Conservation (phyloP, 805 yeast genomes). For the Cyberlindnera galapagoensis region DNA sequence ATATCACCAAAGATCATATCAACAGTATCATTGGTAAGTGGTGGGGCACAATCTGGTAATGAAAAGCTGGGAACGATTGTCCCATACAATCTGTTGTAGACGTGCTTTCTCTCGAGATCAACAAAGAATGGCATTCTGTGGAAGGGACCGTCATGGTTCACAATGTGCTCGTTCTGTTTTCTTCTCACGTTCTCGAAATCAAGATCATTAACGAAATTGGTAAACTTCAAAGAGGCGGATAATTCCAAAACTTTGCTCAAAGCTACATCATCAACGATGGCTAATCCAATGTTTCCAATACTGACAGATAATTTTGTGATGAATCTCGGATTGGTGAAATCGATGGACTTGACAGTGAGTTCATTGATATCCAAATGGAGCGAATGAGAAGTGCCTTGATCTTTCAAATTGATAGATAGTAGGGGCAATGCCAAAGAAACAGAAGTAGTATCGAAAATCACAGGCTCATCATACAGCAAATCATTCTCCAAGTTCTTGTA, state of each 20-base stretch:
- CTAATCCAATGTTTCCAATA: constrained; percentile 40
- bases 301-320: constrained; percentile 45
- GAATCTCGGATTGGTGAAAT: constrained; percentile 62
- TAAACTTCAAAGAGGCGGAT: constrained; percentile 51
- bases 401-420: constrained; percentile 35
- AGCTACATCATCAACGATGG: constrained; percentile 22
- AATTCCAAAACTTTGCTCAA: constrained; percentile 32
- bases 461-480: constrained; percentile 47
- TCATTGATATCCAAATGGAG: constrained; percentile 22
- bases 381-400: constrained; percentile 23
- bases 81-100: constrained; percentile 44
- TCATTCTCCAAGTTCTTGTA: constrained; percentile 74
- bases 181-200: constrained; percentile 39
- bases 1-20: constrained; percentile 25
- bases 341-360: constrained; percentile 45
- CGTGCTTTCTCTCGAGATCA: constrained; percentile 40
- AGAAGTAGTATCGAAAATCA: constrained; percentile 62
- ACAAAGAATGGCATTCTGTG: constrained; percentile 74
- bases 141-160: constrained; percentile 73
- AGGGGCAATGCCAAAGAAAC: constrained; percentile 49
- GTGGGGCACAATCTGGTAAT: constrained; percentile 57
- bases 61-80: constrained; percentile 54
- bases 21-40: constrained; percentile 44
- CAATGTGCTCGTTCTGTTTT: constrained; percentile 59
- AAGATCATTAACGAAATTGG: constrained; percentile 52